These are phyloP conservation scores for Podila verticillata DNA, from an alignment of 192 early-diverging fungal genomes.

Conservation along the genomic window DNA sequence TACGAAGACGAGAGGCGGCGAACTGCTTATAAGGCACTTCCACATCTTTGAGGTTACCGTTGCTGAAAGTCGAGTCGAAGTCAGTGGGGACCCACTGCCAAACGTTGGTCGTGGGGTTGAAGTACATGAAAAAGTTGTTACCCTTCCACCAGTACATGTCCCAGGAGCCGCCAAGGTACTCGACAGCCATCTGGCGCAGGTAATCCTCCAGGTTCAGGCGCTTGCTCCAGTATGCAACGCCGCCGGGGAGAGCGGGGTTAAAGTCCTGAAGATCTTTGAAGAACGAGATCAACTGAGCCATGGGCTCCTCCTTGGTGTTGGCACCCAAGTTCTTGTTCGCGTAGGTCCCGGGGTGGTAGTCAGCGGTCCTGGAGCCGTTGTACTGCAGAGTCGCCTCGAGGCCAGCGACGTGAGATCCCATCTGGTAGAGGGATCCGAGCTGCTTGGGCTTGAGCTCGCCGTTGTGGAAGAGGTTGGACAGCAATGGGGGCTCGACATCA, in stretches of 20 bases:
- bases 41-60: conserved; percentile 30
- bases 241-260: conserved; percentile 12
- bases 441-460: background rate
- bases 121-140: conserved; percentile 52
- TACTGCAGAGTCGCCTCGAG: conserved; percentile 39
- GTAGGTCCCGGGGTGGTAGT: conserved; percentile 46
- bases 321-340: conserved; percentile 21
- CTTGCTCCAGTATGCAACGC: conserved; percentile 26
- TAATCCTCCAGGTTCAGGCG: conserved; percentile 36
- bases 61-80: conserved; percentile 55
- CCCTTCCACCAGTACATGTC: conserved; percentile 45
- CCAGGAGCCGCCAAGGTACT: conserved; percentile 53
- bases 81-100: conserved; percentile 50
- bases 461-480: conserved; percentile 32
- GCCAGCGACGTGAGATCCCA: conserved; percentile 29
- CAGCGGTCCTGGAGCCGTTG: conserved; percentile 12
- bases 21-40: conserved; percentile 32
- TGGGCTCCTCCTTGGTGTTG: conserved; percentile 27
- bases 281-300: conserved; percentile 42
- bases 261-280: conserved; percentile 41
- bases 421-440: conserved; percentile 44
- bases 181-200: conserved; percentile 40
- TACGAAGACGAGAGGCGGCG: conserved; percentile 13
- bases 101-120: conserved; percentile 13
- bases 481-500: conserved; percentile 39